Conservation (phyloP, 164 flowering plant species). For the Liriodendron chinense region DNA sequence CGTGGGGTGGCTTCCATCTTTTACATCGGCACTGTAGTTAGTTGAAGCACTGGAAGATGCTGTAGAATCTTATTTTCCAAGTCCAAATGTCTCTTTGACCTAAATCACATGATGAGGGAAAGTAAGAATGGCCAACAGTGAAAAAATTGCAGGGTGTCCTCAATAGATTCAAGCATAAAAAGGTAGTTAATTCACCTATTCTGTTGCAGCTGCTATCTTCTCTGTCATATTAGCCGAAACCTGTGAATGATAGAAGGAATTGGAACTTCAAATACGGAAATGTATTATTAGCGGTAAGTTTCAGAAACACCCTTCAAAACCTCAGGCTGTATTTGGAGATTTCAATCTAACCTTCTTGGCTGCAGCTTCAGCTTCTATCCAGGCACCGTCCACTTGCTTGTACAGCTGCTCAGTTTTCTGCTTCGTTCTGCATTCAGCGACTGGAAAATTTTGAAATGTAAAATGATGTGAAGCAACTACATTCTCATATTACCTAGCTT, state of each 20-base stretch:
- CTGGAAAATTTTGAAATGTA: conserved; percentile 14
- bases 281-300: background rate
- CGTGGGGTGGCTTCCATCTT: conserved; percentile 34
- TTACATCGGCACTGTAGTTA: conserved; percentile 24
- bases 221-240: conserved; percentile 83
- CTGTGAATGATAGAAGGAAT: conserved; percentile 30
- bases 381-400: conserved; percentile 86
- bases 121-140: background rate
- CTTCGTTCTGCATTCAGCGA: conserved; percentile 90
- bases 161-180: background rate
- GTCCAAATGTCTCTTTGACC: conserved; percentile 76
- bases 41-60: conserved; percentile 27
- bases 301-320: background rate
- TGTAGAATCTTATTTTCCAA: conserved; percentile 53
- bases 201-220: conserved; percentile 72
- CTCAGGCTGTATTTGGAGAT: background rate
- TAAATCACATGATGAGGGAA: conserved; percentile 18
- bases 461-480: conserved; percentile 10
- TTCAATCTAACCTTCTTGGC: conserved; percentile 66
- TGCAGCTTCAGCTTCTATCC: conserved; percentile 85
- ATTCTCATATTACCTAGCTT: conserved; percentile 56
- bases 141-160: background rate
- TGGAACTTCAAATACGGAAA: background rate
- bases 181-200: conserved; percentile 48
- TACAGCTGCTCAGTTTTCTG: conserved; percentile 91